phyloP scores from a whole-genome alignment of 495 filamentous ascomycete species.

The Apodospora peruviana region DNA sequence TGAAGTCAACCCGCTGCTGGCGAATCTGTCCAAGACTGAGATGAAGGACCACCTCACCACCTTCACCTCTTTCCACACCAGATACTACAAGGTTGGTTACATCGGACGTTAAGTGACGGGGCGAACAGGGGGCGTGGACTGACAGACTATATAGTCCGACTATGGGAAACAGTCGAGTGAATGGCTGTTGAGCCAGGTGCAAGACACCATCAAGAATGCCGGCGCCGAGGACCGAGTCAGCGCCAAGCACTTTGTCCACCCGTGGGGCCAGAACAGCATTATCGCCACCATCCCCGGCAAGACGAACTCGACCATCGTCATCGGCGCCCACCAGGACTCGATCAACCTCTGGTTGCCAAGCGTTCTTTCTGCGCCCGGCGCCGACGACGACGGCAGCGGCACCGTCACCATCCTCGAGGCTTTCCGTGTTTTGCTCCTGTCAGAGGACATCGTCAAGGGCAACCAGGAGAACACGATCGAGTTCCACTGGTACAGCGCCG shows the following conservation, averaged over 20 bases:
- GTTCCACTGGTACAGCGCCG: constrained; percentile 98
- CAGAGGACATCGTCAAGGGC: constrained; percentile 44
- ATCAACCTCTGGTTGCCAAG: constrained; percentile 89
- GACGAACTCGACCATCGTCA: constrained; percentile 72
- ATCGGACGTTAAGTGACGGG: too few relatives aligned
- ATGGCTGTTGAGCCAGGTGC: constrained; percentile 79
- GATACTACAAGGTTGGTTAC: constrained; percentile 25
- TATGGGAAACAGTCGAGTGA: constrained; percentile 82
- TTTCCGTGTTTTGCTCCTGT: constrained; percentile 52
- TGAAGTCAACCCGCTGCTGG: constrained; percentile 60
- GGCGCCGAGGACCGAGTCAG: constrained; percentile 63
- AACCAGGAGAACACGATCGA: constrained; percentile 79
- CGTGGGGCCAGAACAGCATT: constrained; percentile 86
- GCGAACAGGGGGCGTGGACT: too few relatives aligned
- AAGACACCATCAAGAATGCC: constrained; percentile 59
- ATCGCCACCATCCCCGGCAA: constrained; percentile 91
- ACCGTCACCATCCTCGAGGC: constrained; percentile 59
- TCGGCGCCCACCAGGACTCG: constrained; percentile 63
- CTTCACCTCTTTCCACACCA: constrained; percentile 27
- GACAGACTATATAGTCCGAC: constrained; percentile 76
- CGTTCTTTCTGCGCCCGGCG: constrained; percentile 61
- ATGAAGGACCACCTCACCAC: constrained; percentile 66
- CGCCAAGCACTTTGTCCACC: constrained; percentile 70
- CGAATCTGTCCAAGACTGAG: constrained; percentile 64
- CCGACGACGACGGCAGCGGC: constrained; percentile 56